Base-by-base conservation (phyloP, 2,329 filamentous ascomycete genomes). In the Elsinoe necatrix region DNA sequence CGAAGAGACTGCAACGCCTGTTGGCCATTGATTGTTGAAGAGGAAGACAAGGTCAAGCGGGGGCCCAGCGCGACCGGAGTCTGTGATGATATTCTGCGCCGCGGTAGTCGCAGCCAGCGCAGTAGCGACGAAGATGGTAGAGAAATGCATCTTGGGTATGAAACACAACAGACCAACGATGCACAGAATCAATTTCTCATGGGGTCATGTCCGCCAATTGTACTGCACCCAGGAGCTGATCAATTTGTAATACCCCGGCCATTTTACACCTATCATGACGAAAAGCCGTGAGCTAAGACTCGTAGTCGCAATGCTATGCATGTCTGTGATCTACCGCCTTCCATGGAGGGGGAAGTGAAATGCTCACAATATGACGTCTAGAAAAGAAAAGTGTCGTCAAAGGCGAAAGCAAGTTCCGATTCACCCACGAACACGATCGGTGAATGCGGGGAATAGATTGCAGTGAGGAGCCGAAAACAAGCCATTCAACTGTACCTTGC, bases 1-100 rank as follows among this genome's bases (percentile, higher is more conserved):
- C 6, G 69, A 69, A 1, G 78, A 79, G 7, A 80, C 76, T 2
- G 78, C 74, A 55, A 80, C 77, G 16, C 77, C 71, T 27, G 74
- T 75, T 14, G 68, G 75, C 71, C 73, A 80, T 62, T 79, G 70
- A 61, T 77, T 75, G 55, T 77, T 72, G 60, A 78, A 80, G 8
- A 77, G 65, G 65, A 80, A 77, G 0, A 74, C 71, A 25, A 77
- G 59, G 58, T 80, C 77, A 5, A 78, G 66, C 12, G 69, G 59
- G 11, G 75, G 74, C 1, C 76, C 77, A 16, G 67, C 65, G 11
- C 64, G 59, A 14, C 68, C 68, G 18, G 70, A 66, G 61, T 76
- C 73, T 18, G 59, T 57, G 20, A 66, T 59, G 9, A 64, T 31
- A 14, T 61, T 27, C 37, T 55, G 52, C 2, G 52, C 52, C 14